Conservation (phyloP, 768 basidiomycete species). For the Russula sp. region DNA sequence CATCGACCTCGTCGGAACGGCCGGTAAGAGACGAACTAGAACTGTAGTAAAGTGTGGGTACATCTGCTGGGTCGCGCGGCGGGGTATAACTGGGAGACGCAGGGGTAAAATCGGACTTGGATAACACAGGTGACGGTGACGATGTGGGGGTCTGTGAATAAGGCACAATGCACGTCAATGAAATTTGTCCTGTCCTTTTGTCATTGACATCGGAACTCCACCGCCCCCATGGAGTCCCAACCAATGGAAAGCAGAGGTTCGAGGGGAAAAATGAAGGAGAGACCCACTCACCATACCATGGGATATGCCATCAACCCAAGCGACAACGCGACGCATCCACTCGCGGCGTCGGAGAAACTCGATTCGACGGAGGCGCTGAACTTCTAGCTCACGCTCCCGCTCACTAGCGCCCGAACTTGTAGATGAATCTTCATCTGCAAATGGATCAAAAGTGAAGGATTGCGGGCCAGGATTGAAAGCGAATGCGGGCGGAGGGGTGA, state of each 20-base stretch:
- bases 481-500: neutral
- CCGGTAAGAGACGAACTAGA: conserved; percentile 6
- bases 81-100: conserved; percentile 14
- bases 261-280: neutral
- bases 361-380: conserved; percentile 17
- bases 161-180: conserved; percentile 6
- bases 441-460: conserved; percentile 24
- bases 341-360: conserved; percentile 23
- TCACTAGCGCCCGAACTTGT: conserved; percentile 15
- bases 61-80: conserved; percentile 12
- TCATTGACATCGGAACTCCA: neutral
- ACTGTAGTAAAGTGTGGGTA: conserved; percentile 17
- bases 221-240: neutral
- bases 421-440: conserved; percentile 23
- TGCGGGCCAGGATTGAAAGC: conserved; percentile 2
- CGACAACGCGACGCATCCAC: conserved; percentile 25
- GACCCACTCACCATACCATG: conserved; percentile 16
- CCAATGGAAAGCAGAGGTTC: neutral
- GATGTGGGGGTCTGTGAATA: conserved; percentile 8
- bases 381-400: conserved; percentile 13
- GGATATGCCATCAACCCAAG: conserved; percentile 23
- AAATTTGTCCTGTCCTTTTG: neutral
- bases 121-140: conserved; percentile 10
- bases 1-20: conserved; percentile 19
- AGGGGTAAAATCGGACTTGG: conserved; percentile 3